Base-by-base conservation (phyloP, 768 basidiomycete genomes). In the Daedaleopsis sinensis region DNA sequence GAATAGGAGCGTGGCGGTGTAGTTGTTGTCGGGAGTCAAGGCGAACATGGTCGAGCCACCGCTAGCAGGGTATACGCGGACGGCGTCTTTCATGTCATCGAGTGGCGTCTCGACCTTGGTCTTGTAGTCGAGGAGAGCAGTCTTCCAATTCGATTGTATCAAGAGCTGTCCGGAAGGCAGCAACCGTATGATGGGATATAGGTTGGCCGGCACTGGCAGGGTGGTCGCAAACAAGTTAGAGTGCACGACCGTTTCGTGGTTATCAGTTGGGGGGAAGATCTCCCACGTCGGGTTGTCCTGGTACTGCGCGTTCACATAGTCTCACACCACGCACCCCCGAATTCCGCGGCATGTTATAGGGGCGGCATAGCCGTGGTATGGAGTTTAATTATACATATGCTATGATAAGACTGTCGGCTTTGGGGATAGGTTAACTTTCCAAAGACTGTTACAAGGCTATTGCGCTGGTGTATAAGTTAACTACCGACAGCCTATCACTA, bases 271-370 rank as follows among this genome's bases (percentile, higher is more conserved):
- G 4, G 92, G 92, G 79, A 85, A 93, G 76, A 91, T 90, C 73
- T 93, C 90, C 71, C 89, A 88, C 0, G 89, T 91, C 0, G 93
- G 93, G 69, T 92, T 91, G 67, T 88, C 84, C 65, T 93, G 89
- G 16, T 69, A 58, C 70, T 0, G 79, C 79, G 64, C 82, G 72
- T 91, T 93, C 61, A 93, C 89, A 70, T 88, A 95, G 37, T 90
- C 89, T 10, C 90, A n/a, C n/a, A n/a, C n/a, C n/a, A n/a, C n/a
- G n/a, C n/a, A n/a, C n/a, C n/a, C n/a, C n/a, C n/a, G n/a, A n/a
- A n/a, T n/a, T n/a, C n/a, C n/a, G n/a, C n/a, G n/a, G n/a, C n/a
- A n/a, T n/a, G n/a, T n/a, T n/a, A n/a, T n/a, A n/a, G n/a, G n/a
- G n/a, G n/a, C n/a, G n/a, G n/a, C n/a, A n/a, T n/a, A n/a, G n/a